Base-by-base conservation (phyloP, 139 green algal genomes). In the Tetraselmis striata region DNA sequence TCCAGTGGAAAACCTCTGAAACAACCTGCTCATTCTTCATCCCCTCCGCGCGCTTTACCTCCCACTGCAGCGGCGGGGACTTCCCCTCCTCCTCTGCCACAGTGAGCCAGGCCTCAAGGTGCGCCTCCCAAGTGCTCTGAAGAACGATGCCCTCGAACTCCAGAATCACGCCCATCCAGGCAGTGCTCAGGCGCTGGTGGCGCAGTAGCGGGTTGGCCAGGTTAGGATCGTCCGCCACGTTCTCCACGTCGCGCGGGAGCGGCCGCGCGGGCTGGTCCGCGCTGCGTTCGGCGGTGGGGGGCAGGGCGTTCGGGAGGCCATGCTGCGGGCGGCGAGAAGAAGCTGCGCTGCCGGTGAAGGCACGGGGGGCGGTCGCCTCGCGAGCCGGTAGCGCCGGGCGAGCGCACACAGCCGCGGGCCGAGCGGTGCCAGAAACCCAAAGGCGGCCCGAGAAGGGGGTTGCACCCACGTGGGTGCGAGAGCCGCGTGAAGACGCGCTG, bases 21-120 rank as follows among this genome's bases (percentile, higher is more conserved):
- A 98, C 79, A 24, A 95, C 92, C 83, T 98, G 92, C 81, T 98
- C 95, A 27, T 96, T 93, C 29, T 98, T 95, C 86, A 97, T 95
- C 31, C 93, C 93, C 77, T 95, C 87, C 22, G 89, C 87, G n/a
- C 87, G 84, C 30, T 91, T 79, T 2, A 98, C 82, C 2, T 86
- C 32, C 82, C 91, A 95, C 1, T 90, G 86, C 1, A 95, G 84
- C 2, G 95, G 95, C 30, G 77, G 80, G 0, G 88, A 75, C n/a
- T 93, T 94, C 28, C 89, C 89, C 85, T 98, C 93, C 83, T 98
- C 95, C 23, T 92, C 82, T 0, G 93, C 93, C 0, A 98, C 87
- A 31, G 89, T 81, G 22, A 93, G 84, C 95, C 95, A 98, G 1
- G 94, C 92, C 75, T 90, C 80, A 2, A 58, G 81, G 31, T 91